Evolutionary conservation across 1,284 basidiomycete genomes (phyloP).

Genomic region (Leccinum angustisporum): DNA sequence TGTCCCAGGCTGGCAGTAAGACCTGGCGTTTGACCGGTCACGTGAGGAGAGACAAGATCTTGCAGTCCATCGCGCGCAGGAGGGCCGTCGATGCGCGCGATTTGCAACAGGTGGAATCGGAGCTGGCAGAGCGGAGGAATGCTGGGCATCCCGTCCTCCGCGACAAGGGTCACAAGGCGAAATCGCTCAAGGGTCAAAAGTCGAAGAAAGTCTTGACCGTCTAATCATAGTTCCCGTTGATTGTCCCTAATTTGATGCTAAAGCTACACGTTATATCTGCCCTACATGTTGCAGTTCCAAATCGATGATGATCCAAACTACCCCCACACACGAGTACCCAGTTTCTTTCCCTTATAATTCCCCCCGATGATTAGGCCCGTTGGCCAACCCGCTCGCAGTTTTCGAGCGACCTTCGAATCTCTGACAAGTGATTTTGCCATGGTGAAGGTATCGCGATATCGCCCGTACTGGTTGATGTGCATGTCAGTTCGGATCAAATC

Average conservation of each 20-base stretch:
- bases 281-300: not conserved
- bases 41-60: constrained; percentile 43
- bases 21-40: constrained; percentile 47
- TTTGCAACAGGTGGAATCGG: constrained; percentile 23
- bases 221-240: constrained; percentile 7
- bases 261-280: constrained; percentile 22
- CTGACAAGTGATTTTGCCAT: constrained; percentile 30
- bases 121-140: constrained; percentile 25
- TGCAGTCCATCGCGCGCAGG: constrained; percentile 36
- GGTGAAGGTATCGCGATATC: constrained; percentile 28
- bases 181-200: constrained; percentile 4
- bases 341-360: not conserved
- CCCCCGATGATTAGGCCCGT: constrained; percentile 14
- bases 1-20: constrained; percentile 46
- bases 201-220: constrained; percentile 15
- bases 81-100: constrained; percentile 25
- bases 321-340: not conserved
- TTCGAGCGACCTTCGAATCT: constrained; percentile 35
- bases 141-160: constrained; percentile 24
- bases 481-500: constrained; percentile 10
- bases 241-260: constrained; percentile 14
- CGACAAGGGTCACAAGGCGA: constrained; percentile 17
- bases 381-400: constrained; percentile 17
- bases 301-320: not conserved
- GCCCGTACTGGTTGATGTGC: constrained; percentile 17